Evolutionary conservation across 257 asterid species (phyloP), one percentile per base, ranked within the genome.

Genomic region (Ballota nigra): DNA sequence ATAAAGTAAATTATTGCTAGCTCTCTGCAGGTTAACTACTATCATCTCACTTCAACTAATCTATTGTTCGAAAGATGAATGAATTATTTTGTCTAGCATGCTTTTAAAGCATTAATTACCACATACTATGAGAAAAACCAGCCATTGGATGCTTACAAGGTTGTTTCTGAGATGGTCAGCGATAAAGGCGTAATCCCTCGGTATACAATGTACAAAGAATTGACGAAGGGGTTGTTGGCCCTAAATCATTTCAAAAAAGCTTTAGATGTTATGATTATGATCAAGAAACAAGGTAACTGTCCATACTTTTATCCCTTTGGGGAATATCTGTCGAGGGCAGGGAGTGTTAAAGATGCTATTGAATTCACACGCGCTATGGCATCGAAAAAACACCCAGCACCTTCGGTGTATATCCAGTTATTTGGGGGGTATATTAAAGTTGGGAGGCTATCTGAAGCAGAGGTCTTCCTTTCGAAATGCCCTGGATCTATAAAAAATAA

Each of bases 281-380:
- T 88, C 95, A 88, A 85, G 84, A 75, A 63, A 22, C 96, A 91
- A 71, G 96, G 85, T 22, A 79, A 78, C 63, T 86, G 97, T 15
- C 95, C 95, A 4, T 82, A 80, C 67, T 66, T 84, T 69, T 83
- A 86, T 73, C 82, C 87, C 53, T 94, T 87, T 74, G 62, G 83
- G 3, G 75, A 63, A 60, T 89, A 84, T 77, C 87, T 94, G 33
- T 76, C 92, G 0, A 81, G 60, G 69, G 70, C 71, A 0, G 96
- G 97, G 31, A 76, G 77, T 71, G 82, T 87, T 18, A 87, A 88
- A 40, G 96, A 91, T n/a, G 92, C 98, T 36, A 28, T 82, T 34
- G 55, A 22, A 10, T 86, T 91, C 77, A 53, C 82, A 68, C 77
- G 71, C 56, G 82, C 87, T 43, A 80, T 82, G 85, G 80, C 92